Base-by-base conservation (phyloP, 1,139 yeast genomes). In the Saccharomycopsis hybrid region DNA sequence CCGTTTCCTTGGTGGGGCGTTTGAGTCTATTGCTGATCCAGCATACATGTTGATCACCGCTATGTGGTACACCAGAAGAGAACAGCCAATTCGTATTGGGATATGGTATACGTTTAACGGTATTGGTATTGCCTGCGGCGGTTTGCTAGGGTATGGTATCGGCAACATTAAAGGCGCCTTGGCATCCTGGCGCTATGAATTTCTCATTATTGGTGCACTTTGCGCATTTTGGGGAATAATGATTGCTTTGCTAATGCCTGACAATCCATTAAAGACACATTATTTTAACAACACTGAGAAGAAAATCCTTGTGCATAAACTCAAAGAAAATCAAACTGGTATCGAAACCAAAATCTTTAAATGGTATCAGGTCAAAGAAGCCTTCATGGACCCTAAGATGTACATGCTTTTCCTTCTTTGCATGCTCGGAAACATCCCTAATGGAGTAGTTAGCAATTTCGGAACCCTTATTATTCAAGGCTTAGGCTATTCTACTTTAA, bases 1-100 rank as follows among this genome's bases (percentile, higher is more conserved):
- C 11, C 65, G 85, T 44, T 72, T 75, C 8, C 56, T 78, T 8
- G 60, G 81, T 35, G 89, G 88, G 1, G 61, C 72, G 49, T 68
- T 78, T 43, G 88, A 82, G 60, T 69, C 77, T 45, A 69, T 77
- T 3, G 67, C 77, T 51, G 74, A 81, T 24, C 86, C 85, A 1
- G 81, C 81, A 0, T 75, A 78, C 57, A 75, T 80, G 32, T 71
- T 82, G 28, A 67, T 82, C 33, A 74, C 79, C 5, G 69, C 78
- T 11, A 77, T 75, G 65, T 79, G 77, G 69, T 78, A 75, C 59
- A 70, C 67, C 29, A 70, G 72, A 53, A 68, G 71, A 11, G 83
- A 78, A 57, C 80, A 76, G 53, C 71, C 76, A 50, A 65, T 73
- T 31, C 66, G 82, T 58, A 67, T 71, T 37, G 66, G 70, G 51